Percentiles rank a stretch among this genome's conserved stretches.
Conservation (phyloP, 306 rosid genomes). For the Vigna reflexopilosa region DNA sequence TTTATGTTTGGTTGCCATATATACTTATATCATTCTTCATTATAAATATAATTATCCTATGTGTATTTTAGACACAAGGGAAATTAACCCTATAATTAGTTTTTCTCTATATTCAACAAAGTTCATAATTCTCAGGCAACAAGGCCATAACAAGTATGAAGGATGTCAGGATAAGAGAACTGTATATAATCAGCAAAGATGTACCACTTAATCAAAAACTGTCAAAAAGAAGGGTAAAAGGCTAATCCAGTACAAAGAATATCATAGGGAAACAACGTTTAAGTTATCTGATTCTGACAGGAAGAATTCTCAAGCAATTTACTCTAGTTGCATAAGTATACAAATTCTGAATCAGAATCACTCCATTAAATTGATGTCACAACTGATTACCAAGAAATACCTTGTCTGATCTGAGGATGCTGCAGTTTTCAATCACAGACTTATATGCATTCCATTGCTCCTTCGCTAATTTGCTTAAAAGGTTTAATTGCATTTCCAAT, state of each 20-base stretch:
- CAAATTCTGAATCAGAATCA: slow-evolving; percentile 12
- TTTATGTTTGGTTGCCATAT: too few species aligned
- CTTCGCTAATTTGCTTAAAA: slow-evolving; percentile 70
- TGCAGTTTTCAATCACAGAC: slow-evolving; percentile 64
- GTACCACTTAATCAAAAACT: slow-evolving; percentile 27
- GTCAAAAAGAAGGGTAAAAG: slow-evolving; percentile 6
- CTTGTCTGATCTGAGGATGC: slow-evolving; percentile 75
- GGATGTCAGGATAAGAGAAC: slow-evolving; percentile 23
- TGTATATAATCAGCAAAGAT: slow-evolving; percentile 3
- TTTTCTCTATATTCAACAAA: too few species aligned
- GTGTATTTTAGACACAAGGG: too few species aligned
- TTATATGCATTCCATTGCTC: slow-evolving; percentile 87
- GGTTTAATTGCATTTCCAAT: slow-evolving; percentile 74
- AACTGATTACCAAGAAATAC: slow-evolving; percentile 52
- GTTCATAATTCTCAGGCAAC: slow-evolving; percentile 15
- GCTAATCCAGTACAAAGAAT: slow-evolving; percentile 26
- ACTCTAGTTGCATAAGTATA: slow-evolving; percentile 30
- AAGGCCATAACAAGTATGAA: slow-evolving; percentile 23
- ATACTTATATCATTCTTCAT: too few species aligned
- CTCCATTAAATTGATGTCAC: slow-evolving; percentile 33
- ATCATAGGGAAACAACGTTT: not conserved
- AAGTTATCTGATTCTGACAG: slow-evolving; percentile 28
- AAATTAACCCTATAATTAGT: too few species aligned
- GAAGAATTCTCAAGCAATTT: slow-evolving; percentile 32
- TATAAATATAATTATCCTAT: too few species aligned